phyloP scores from a whole-genome alignment of 306 rosid genomes.

The Macrotyloma uniflorum region DNA sequence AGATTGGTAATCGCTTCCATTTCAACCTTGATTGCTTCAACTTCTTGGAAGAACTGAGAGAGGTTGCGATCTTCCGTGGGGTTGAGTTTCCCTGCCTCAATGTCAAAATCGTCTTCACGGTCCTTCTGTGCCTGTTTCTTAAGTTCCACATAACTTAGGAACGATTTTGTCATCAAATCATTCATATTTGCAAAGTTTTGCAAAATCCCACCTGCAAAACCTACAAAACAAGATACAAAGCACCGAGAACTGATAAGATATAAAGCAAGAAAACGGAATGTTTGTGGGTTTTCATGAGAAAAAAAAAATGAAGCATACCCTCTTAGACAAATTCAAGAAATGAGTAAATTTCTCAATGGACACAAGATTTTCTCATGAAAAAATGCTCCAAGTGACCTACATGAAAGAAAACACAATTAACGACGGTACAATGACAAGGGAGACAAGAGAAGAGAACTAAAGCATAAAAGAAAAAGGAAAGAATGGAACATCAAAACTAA shows the following conservation, averaged over 20 bases:
- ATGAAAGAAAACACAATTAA: constrained; percentile 26
- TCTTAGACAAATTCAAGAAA: constrained; percentile 50
- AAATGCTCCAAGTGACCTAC: constrained; percentile 43
- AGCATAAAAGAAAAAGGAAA: background rate
- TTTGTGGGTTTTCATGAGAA: background rate
- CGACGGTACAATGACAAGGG: background rate
- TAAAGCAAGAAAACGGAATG: constrained; percentile 27
- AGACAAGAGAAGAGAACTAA: background rate
- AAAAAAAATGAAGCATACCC: constrained; percentile 44
- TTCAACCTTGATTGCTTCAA: constrained; percentile 63
- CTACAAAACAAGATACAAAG: constrained; percentile 10
- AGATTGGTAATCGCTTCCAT: constrained; percentile 96
- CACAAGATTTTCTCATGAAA: constrained; percentile 5
- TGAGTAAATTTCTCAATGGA: constrained; percentile 49
- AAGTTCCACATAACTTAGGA: constrained; percentile 88
- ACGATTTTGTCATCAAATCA: constrained; percentile 91
- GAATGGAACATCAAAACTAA: background rate
- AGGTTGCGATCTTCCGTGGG: constrained; percentile 73
- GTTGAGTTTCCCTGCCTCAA: constrained; percentile 68
- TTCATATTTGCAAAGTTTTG: constrained; percentile 67
- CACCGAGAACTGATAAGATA: background rate
- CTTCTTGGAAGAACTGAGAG: constrained; percentile 74
- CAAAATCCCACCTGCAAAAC: constrained; percentile 49
- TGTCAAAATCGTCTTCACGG: constrained; percentile 54
- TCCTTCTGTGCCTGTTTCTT: constrained; percentile 78